Evolutionary conservation across 2,329 filamentous ascomycete genomes (phyloP).

Genomic region (Epichloe coenophiala): DNA sequence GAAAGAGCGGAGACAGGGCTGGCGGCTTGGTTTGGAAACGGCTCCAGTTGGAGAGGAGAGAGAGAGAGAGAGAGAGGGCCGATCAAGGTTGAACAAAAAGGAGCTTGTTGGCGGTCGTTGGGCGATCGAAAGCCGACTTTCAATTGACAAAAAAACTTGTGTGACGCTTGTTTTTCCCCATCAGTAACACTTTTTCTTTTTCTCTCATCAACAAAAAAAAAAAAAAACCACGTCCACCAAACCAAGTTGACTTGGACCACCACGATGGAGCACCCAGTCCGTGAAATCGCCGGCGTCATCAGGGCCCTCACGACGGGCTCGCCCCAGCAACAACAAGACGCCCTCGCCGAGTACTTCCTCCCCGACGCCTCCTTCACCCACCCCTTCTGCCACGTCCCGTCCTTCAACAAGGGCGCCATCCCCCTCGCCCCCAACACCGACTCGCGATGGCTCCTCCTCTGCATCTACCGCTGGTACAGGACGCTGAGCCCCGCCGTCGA

Average conservation of each 20-base stretch:
- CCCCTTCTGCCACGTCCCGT: conserved; percentile 60
- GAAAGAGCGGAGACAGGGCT: too few species aligned
- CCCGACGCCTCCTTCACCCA: conserved; percentile 61
- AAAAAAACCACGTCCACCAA: too few species aligned
- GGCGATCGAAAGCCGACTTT: not conserved
- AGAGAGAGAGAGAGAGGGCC: too few species aligned
- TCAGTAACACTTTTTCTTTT: too few species aligned
- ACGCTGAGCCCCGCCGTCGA: conserved; percentile 64
- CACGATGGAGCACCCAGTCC: conserved; percentile 18
- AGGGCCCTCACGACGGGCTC: conserved; percentile 52
- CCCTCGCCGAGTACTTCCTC: conserved; percentile 60
- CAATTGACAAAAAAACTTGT: not conserved
- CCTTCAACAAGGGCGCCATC: conserved; percentile 28
- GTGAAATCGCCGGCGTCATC: conserved; percentile 52
- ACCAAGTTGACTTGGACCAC: not conserved
- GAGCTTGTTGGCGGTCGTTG: too few species aligned
- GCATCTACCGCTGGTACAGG: conserved; percentile 74
- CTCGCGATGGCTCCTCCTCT: conserved; percentile 52
- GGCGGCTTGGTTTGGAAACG: too few species aligned
- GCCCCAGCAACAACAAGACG: conserved; percentile 48
- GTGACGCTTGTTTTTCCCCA: too few species aligned
- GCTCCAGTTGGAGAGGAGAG: too few species aligned
- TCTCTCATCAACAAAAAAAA: not conserved
- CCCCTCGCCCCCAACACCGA: conserved; percentile 32
- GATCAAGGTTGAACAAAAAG: too few species aligned